Evolutionary conservation across 2,329 filamentous ascomycete genomes (phyloP).

Genomic region (Paracoccidioides lutzii): DNA sequence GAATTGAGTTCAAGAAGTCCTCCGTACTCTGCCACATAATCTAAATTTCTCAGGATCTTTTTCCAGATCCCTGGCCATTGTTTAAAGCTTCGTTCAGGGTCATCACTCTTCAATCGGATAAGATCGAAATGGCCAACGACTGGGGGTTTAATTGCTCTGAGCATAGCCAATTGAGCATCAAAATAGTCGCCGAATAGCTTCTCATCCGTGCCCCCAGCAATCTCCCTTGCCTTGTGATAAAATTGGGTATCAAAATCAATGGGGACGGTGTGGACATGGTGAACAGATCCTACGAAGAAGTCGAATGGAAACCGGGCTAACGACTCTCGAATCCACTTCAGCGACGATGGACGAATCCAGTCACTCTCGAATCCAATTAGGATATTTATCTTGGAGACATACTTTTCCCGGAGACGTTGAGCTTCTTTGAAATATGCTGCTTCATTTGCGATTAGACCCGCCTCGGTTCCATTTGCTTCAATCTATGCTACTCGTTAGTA

Average conservation of each 20-base stretch:
- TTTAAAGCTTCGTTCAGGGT: conserved; percentile 50
- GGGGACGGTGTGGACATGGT: conserved; percentile 74
- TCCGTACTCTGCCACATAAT: conserved; percentile 56
- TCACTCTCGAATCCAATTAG: conserved; percentile 87
- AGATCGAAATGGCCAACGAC: conserved; percentile 93
- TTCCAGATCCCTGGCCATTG: conserved; percentile 56
- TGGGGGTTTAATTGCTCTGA: conserved; percentile 55
- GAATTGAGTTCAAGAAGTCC: conserved; percentile 86
- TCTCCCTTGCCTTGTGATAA: conserved; percentile 51
- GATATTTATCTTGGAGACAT: conserved; percentile 58
- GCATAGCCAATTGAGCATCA: conserved; percentile 74
- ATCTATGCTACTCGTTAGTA: conserved; percentile 12
- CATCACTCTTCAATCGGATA: conserved; percentile 63
- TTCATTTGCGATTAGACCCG: conserved; percentile 35
- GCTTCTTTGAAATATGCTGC: conserved; percentile 63
- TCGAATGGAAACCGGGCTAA: conserved; percentile 55
- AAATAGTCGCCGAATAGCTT: conserved; percentile 73
- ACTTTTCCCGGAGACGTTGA: conserved; percentile 54
- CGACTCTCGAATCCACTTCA: conserved; percentile 47
- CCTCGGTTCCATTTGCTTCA: conserved; percentile 22
- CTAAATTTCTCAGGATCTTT: conserved; percentile 60
- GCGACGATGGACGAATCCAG: conserved; percentile 64
- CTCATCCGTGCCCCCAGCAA: conserved; percentile 53
- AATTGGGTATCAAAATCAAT: conserved; percentile 69
- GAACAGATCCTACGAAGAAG: conserved; percentile 84